A percentile compares a stretch with the other conserved stretches of the same genome.
phyloP scores from a whole-genome alignment of 1,284 basidiomycete species.

The Chalciporus sp. region DNA sequence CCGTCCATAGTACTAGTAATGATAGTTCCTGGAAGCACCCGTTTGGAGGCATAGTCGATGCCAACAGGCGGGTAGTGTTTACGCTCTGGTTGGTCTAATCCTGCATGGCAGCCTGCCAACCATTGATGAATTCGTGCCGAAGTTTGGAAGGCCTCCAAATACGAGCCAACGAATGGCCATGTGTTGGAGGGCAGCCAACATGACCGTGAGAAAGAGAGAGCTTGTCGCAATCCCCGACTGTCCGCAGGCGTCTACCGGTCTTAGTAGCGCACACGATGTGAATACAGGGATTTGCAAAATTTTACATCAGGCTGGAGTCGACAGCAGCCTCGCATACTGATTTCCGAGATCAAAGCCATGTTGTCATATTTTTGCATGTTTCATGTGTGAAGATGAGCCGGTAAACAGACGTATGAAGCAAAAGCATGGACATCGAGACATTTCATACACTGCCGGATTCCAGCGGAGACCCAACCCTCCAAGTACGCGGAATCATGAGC shows the following conservation, averaged over 20 bases:
- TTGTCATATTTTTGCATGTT: conserved; percentile 18
- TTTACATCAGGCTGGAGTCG: no score
- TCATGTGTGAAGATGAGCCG: conserved; percentile 17
- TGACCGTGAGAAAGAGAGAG: no score
- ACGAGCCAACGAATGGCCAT: background rate
- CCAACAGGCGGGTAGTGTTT: no score
- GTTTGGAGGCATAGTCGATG: background rate
- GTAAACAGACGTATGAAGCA: conserved; percentile 17
- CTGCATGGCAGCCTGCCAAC: background rate
- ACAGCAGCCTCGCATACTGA: no score
- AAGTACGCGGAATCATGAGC: conserved; percentile 2
- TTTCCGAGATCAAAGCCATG: background rate
- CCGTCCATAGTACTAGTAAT: background rate
- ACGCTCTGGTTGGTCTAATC: background rate
- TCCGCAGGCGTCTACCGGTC: no score
- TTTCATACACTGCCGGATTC: conserved; percentile 13
- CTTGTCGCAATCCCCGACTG: no score
- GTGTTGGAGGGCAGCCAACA: background rate
- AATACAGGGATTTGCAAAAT: no score
- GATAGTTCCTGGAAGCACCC: background rate
- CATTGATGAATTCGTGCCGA: background rate
- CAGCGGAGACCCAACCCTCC: conserved; percentile 2
- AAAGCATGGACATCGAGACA: conserved; percentile 22
- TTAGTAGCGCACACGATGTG: no score
- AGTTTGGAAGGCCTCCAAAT: background rate